Evolutionary conservation across 352 stramenopile species (phyloP).

Genomic region (Aphanomyces stellatus): DNA sequence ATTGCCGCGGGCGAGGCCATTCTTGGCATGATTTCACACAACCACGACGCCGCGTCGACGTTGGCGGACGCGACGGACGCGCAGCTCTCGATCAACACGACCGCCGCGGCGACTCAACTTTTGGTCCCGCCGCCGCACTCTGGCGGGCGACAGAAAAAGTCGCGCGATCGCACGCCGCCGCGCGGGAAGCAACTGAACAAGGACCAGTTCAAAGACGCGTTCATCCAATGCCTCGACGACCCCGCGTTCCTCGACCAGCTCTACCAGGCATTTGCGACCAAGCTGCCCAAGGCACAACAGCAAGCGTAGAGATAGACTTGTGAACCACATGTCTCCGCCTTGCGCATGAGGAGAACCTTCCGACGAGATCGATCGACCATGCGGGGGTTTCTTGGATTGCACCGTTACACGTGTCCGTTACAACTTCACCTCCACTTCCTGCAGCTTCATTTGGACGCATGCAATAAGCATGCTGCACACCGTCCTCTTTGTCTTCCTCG

Average conservation of each 20-base stretch:
- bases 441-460: no score
- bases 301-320: no score
- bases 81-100: background rate
- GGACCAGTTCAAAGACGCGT: slow-evolving; percentile 79
- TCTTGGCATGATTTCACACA: slow-evolving; percentile 68
- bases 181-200: slow-evolving; percentile 47
- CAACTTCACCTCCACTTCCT: no score
- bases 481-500: no score
- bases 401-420: no score
- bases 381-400: no score
- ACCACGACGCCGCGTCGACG: background rate
- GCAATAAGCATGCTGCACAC: no score
- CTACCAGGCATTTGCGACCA: slow-evolving; percentile 74
- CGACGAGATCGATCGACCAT: no score
- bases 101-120: background rate
- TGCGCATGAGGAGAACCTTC: no score
- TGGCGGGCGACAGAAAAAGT: slow-evolving; percentile 32
- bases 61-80: background rate
- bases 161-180: slow-evolving; percentile 16
- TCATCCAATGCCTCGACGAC: slow-evolving; percentile 72
- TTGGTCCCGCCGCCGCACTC: background rate
- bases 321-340: no score
- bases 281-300: slow-evolving; percentile 37
- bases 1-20: slow-evolving; percentile 75
- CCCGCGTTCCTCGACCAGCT: slow-evolving; percentile 83